Conservation (phyloP, 306 rosid genomes). For the Medicago truncatula region MtrunA17r5.0-ANR NC_053045.1:12528501-12529000, state of each 20-base stretch:
- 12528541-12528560: slow-evolving; percentile 8
- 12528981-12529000: slow-evolving; percentile 14
- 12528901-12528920: background rate
- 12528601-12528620: slow-evolving; percentile 48
- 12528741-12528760: slow-evolving; percentile 36
- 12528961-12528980: slow-evolving; percentile 29
- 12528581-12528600: slow-evolving; percentile 44
- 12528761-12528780: background rate
- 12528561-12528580: slow-evolving; percentile 56
- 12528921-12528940: background rate
- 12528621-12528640: slow-evolving; percentile 46
- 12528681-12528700: slow-evolving; percentile 44
- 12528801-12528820: slow-evolving; percentile 30
- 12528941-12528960: slow-evolving; percentile 9
- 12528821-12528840: slow-evolving; percentile 28
- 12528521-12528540: background rate
- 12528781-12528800: background rate
- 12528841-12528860: background rate
- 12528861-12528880: background rate
- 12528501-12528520: background rate
- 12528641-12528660: slow-evolving; percentile 23
- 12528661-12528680: background rate
- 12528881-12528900: background rate
- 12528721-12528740: slow-evolving; percentile 37
- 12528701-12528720: slow-evolving; percentile 9